A percentile compares a stretch with the other conserved stretches of the same genome.
Conservation (phyloP, 495 filamentous ascomycete species). For the Penicillium manginii region DNA sequence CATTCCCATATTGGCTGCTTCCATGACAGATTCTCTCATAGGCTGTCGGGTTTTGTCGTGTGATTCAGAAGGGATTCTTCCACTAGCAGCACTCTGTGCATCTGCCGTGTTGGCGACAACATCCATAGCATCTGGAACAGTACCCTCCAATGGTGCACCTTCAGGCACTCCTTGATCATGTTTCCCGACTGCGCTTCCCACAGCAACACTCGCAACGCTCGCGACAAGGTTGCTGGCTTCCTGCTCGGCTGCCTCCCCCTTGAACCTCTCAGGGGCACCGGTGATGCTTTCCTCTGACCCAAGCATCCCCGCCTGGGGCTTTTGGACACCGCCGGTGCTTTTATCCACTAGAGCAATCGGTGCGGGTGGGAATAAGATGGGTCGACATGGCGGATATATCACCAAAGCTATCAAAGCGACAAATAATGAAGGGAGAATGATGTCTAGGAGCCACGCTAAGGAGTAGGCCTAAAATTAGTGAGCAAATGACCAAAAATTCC, state of each 20-base stretch:
- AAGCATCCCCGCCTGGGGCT: constrained; percentile 73
- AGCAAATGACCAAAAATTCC: constrained; percentile 33
- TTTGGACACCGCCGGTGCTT: constrained; percentile 69
- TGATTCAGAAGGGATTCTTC: constrained; percentile 42
- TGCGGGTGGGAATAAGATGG: constrained; percentile 74
- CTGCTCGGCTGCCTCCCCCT: constrained; percentile 83
- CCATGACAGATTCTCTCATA: constrained; percentile 77
- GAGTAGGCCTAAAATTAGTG: constrained; percentile 60
- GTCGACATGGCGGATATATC: constrained; percentile 63
- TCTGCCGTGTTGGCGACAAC: constrained; percentile 55
- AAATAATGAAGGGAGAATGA: constrained; percentile 62
- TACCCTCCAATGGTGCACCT: constrained; percentile 44
- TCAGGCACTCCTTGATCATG: constrained; percentile 57
- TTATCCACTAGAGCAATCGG: constrained; percentile 72
- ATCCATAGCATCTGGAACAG: constrained; percentile 65
- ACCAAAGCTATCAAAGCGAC: constrained; percentile 66
- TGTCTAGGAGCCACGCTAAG: constrained; percentile 72
- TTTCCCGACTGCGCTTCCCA: constrained; percentile 77
- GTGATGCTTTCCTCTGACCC: constrained; percentile 78
- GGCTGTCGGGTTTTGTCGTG: constrained; percentile 83
- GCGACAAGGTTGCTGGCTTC: constrained; percentile 83
- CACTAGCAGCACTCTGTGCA: constrained; percentile 60
- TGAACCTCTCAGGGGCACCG: constrained; percentile 79
- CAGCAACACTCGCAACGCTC: constrained; percentile 71
- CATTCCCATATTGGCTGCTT: constrained; percentile 74